Conservation (phyloP, 2,329 filamentous ascomycete species). For the Beauveria medogensis region DNA sequence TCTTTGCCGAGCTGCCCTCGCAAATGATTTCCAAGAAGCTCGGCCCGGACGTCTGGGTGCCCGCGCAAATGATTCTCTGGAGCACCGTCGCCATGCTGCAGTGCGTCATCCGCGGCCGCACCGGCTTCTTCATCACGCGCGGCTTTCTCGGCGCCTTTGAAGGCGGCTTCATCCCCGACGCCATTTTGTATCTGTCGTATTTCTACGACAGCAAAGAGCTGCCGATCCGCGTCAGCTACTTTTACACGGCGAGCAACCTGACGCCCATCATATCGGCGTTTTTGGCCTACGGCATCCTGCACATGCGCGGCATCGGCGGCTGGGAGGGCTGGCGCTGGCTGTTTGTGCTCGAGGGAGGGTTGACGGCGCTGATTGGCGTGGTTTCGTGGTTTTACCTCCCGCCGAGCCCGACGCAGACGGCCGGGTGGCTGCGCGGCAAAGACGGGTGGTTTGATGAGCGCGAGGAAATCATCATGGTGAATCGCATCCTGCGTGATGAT, state of each 20-base stretch:
- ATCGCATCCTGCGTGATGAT: conserved; percentile 50
- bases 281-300: conserved; percentile 32
- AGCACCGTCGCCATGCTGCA: conserved; percentile 35
- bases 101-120: conserved; percentile 8
- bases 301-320: conserved; percentile 29
- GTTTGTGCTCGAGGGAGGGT: conserved; percentile 45
- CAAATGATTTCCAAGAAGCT: conserved; percentile 49
- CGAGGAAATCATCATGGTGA: conserved; percentile 54
- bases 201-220: conserved; percentile 36
- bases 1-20: conserved; percentile 50
- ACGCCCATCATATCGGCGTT: conserved; percentile 32
- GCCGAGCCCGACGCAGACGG: conserved; percentile 39
- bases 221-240: conserved; percentile 30
- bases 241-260: conserved; percentile 32
- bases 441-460: conserved; percentile 53
- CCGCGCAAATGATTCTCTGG: conserved; percentile 46
- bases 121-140: conserved; percentile 18
- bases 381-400: conserved; percentile 49
- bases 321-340: conserved; percentile 39
- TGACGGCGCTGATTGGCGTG: conserved; percentile 41
- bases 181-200: conserved; percentile 35
- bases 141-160: conserved; percentile 27
- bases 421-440: conserved; percentile 41
- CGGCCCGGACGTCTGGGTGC: conserved; percentile 41
- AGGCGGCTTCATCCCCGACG: conserved; percentile 33